Evolutionary conservation across 1,284 basidiomycete species (phyloP), one percentile per base, ranked within the genome.

Genomic region (Cutaneotrichosporon sp.): DNA sequence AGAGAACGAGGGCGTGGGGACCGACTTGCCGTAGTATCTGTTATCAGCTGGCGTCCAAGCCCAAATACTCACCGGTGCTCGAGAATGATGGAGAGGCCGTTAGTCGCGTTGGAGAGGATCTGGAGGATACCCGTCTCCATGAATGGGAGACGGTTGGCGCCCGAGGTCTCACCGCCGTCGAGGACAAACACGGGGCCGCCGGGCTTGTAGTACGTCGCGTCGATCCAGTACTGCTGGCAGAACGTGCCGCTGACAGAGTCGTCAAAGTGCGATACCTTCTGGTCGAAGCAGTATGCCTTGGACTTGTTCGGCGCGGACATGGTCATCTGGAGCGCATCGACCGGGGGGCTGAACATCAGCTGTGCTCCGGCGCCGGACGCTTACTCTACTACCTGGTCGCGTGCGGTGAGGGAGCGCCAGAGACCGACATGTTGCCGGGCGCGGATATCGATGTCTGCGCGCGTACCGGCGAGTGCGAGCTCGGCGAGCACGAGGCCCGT

Each of bases 1-100:
- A 2, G 86, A 84, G 54, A 94, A 80, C 12, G 61, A 60, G 4
- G 51, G 10, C 2, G 68, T 87, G 0, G 91, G 88, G 14, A 90
- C 78, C 4, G 90, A 93, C 46, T 83, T 75, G 39, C 93, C 93
- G 65, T 63, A 69, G 63, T 63, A 68, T 26, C 38, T 45, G 14
- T 8, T 14, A 15, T 39, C 17, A 44, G 41, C 49, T 12, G n/a
- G 17, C 37, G 7, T 12, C 21, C 9, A 2, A n/a, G n/a, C 4
- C 3, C n/a, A 8, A 34, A 3, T 30, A 30, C 63, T 53, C 86
- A 90, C 59, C 91, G 80, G 70, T 94, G 92, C 69, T 98, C 94
- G 26, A 97, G 79, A 9, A 97, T 83, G 42, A 98, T 81, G n/a
- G 86, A 85, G 7, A 81, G 73, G 4, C 94, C 94, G 18, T 84